Evolutionary conservation across 2,329 filamentous ascomycete species (phyloP), one percentile per base, ranked within the genome.

Genomic region (Exophiala sp.): DNA sequence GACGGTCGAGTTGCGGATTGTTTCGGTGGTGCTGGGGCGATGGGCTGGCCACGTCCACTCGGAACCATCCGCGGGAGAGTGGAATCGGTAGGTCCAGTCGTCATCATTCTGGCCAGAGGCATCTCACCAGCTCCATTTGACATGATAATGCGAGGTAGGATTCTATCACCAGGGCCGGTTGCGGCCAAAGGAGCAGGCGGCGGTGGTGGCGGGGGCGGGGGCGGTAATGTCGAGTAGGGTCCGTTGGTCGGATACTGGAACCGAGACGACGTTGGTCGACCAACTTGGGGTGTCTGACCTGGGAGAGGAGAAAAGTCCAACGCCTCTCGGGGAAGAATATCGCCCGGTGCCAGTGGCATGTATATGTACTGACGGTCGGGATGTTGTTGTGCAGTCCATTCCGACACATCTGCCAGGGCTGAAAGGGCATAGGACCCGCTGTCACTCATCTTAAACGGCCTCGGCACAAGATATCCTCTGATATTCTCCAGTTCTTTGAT

Each of bases 331-430:
- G 48, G 46, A 32, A 45, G 53, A 13, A 16, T 44, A 16, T 56
- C 58, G 13, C 46, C 43, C 2, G 43, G 50, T n/a, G 54, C 49
- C 11, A 53, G 40, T 32, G 56, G 53, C 48, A 55, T 50, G 44
- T 57, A 54, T 29, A 49, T 38, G 45, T 46, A 46, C 24, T 40
- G 34, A 13, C 43, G 45, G 16, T 55, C 46, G 7, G 50, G 43
- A 34, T 54, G 41, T 37, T 46, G 27, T 22, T 43, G 45, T 18
- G 50, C 46, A 8, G 49, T 46, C 46, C 52, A 57, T 22, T 58
- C 58, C 5, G 59, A 50, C 21, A 55, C 53, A 27, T 61, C 59
- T 24, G 59, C 59, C 43, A 61, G 58, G 2, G 53, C 46, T 10
- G 59, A 61, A 24, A 61, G 30, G 6, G 53, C 50, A 23, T 52